A percentile compares a stretch with the other conserved stretches of the same genome.
phyloP scores from a whole-genome alignment of 2,329 filamentous ascomycete species.

The Rhinocladiella similis region DNA sequence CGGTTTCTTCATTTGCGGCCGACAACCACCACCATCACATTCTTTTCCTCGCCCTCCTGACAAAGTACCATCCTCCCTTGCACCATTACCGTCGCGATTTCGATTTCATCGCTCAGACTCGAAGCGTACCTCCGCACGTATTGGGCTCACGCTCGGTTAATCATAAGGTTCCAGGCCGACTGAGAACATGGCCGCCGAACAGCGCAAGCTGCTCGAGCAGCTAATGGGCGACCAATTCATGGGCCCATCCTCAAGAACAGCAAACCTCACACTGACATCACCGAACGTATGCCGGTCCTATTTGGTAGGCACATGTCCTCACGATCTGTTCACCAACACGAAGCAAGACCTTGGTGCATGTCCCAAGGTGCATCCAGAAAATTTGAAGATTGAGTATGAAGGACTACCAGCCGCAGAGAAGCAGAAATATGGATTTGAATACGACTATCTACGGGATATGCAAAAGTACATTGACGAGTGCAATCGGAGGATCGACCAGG shows the following conservation, averaged over 20 bases:
- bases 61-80: not conserved
- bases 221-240: conserved; percentile 75
- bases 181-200: conserved; percentile 84
- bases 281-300: conserved; percentile 94
- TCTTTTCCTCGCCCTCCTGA: not conserved
- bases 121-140: too few species aligned
- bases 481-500: conserved; percentile 87
- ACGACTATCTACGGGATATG: conserved; percentile 94
- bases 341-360: conserved; percentile 95
- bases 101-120: too few species aligned
- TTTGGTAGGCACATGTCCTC: conserved; percentile 88
- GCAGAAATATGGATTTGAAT: conserved; percentile 84
- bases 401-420: conserved; percentile 68
- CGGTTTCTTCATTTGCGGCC: conserved; percentile 14
- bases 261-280: conserved; percentile 85
- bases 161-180: not conserved
- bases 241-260: conserved; percentile 72
- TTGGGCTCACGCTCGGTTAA: not conserved
- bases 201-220: conserved; percentile 98
- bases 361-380: conserved; percentile 83
- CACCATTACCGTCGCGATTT: too few species aligned
- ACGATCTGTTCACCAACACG: conserved; percentile 99
- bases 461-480: conserved; percentile 97
- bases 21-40: not conserved
- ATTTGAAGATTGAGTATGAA: conserved; percentile 86